These are phyloP conservation scores for Magnolia kwangsiensis DNA, from an alignment of 164 flowering plant species.

Conservation along the genomic window DNA sequence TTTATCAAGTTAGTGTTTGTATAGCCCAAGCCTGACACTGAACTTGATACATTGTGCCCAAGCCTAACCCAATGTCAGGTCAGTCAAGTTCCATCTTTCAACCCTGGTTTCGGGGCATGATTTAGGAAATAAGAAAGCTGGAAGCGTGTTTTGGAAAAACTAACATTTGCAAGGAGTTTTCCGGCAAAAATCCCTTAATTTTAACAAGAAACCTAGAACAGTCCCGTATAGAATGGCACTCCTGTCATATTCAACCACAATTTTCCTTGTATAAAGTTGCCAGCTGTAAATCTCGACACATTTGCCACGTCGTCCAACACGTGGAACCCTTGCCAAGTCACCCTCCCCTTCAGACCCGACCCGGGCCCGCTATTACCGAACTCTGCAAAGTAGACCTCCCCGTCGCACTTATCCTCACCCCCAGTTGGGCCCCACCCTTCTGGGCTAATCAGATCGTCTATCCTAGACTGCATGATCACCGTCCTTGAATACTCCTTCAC, in stretches of 20 bases:
- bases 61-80: no score
- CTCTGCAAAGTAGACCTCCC: background rate
- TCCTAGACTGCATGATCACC: background rate
- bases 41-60: no score
- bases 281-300: background rate
- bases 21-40: no score
- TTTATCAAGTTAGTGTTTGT: no score
- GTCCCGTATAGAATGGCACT: background rate
- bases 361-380: background rate
- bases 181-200: background rate
- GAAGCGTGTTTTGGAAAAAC: no score
- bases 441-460: background rate
- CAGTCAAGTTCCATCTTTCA: no score
- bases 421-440: background rate
- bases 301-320: background rate
- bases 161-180: no score
- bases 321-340: slow-evolving; percentile 4
- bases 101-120: no score
- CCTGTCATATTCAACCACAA: slow-evolving; percentile 2
- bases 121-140: no score
- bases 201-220: background rate
- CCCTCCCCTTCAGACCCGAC: background rate
- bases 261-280: background rate
- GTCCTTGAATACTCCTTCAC: slow-evolving; percentile 1
- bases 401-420: background rate